A percentile compares a stretch with the other conserved stretches of the same genome.
These are phyloP conservation scores for Macrotyloma uniflorum DNA, from an alignment of 306 rosid genomes.

Conservation along the genomic window DNA sequence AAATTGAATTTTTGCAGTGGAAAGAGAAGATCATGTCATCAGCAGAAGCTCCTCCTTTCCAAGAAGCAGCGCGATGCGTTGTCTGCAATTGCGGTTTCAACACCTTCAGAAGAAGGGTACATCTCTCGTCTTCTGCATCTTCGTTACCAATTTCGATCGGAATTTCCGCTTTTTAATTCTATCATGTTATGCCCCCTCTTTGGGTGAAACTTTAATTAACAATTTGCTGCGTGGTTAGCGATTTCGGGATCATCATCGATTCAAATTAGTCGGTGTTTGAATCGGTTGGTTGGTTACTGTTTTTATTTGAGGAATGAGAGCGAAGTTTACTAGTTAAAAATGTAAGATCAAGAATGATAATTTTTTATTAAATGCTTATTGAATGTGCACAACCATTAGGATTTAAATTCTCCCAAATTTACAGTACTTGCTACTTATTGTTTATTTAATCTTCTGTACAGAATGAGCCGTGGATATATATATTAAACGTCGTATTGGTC, in stretches of 20 bases:
- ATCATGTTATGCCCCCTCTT: not conserved
- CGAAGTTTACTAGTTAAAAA: not conserved
- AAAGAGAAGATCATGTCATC: slow-evolving; percentile 47
- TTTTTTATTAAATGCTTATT: not conserved
- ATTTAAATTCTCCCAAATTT: not conserved
- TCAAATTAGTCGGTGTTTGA: not conserved
- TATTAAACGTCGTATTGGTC: not conserved
- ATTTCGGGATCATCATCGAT: slow-evolving; percentile 3
- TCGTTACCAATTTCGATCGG: slow-evolving; percentile 1
- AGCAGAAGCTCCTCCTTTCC: slow-evolving; percentile 82
- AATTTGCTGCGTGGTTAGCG: slow-evolving; percentile 1
- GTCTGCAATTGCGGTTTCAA: slow-evolving; percentile 97
- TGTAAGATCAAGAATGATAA: not conserved
- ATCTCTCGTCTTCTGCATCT: not conserved
- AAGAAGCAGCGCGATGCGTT: slow-evolving; percentile 90
- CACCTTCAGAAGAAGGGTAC: slow-evolving; percentile 93
- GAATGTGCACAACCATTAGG: slow-evolving; percentile 13
- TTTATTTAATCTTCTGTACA: not conserved
- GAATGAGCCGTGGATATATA: not conserved
- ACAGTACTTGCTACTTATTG: slow-evolving; percentile 6
- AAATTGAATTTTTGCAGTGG: slow-evolving; percentile 8
- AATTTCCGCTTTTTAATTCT: not conserved
- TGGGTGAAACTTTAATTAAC: not conserved
- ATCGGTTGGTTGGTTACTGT: not conserved
- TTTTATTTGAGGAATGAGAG: not conserved